Conservation (phyloP, 2,329 filamentous ascomycete species). For the Allantophomopsis cytisporea region DNA sequence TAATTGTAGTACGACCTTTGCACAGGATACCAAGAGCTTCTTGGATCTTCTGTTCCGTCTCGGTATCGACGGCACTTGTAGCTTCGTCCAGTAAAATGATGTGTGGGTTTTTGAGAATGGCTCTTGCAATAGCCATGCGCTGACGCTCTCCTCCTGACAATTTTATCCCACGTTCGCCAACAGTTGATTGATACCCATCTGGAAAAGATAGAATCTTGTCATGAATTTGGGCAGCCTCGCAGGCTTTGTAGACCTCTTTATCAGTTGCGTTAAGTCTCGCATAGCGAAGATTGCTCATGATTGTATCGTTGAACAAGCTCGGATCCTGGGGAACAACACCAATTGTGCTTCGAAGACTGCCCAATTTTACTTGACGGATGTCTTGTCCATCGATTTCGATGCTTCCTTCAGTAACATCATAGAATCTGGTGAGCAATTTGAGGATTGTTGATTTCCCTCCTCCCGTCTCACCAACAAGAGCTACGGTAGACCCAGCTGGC, state of each 20-base stretch:
- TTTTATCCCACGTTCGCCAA: constrained; percentile 1
- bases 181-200: constrained; percentile 2
- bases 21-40: constrained; percentile 28
- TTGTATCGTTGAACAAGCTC: constrained; percentile 47
- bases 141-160: constrained; percentile 6
- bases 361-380: constrained; percentile 40
- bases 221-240: constrained; percentile 4
- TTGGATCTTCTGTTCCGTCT: constrained; percentile 34
- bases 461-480: constrained; percentile 48
- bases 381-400: constrained; percentile 46
- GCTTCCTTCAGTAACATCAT: constrained; percentile 38
- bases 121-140: constrained; percentile 4
- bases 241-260: constrained; percentile 29
- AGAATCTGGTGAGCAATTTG: constrained; percentile 46
- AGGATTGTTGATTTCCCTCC: constrained; percentile 49
- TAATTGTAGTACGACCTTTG: constrained; percentile 31
- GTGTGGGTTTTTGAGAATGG: constrained; percentile 4
- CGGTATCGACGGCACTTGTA: constrained; percentile 33
- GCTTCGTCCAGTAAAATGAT: constrained; percentile 17
- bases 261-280: constrained; percentile 46
- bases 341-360: constrained; percentile 41
- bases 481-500: constrained; percentile 38
- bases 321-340: constrained; percentile 54
- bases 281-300: constrained; percentile 53
- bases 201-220: constrained; percentile 5